Conservation (phyloP, 108 stramenopile genomes). For the Cylindrotheca closterium region DNA sequence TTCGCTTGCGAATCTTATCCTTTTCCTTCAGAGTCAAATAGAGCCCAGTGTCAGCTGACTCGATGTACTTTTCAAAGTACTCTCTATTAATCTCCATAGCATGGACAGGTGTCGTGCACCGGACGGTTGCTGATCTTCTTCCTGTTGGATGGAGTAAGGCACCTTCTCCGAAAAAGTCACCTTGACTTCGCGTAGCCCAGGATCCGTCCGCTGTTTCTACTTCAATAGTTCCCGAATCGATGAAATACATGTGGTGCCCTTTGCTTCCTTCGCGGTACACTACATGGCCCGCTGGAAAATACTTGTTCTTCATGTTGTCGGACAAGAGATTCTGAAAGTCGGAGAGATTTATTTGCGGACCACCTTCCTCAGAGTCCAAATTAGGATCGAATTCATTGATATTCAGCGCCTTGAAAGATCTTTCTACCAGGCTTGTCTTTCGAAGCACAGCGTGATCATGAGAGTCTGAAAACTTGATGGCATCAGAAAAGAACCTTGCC, state of each 20-base stretch:
- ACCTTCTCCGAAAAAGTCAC: slow-evolving; percentile 86
- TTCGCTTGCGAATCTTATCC: slow-evolving; percentile 75
- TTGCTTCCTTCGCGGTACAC: slow-evolving; percentile 65
- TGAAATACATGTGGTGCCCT: slow-evolving; percentile 82
- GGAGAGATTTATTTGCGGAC: slow-evolving; percentile 43
- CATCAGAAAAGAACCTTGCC: slow-evolving; percentile 74
- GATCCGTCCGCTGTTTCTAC: slow-evolving; percentile 67
- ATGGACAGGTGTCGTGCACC: slow-evolving; percentile 81
- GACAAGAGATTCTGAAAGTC: slow-evolving; percentile 70
- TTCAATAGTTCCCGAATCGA: slow-evolving; percentile 76
- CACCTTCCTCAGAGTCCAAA: slow-evolving; percentile 28
- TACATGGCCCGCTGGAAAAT: slow-evolving; percentile 74
- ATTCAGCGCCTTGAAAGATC: slow-evolving; percentile 70
- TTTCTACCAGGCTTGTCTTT: slow-evolving; percentile 66
- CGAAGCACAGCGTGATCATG: slow-evolving; percentile 42
- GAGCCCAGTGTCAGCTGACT: slow-evolving; percentile 45
- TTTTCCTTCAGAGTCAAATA: slow-evolving; percentile 67
- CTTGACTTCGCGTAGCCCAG: slow-evolving; percentile 39
- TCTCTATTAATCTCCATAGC: slow-evolving; percentile 83
- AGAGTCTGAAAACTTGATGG: slow-evolving; percentile 51
- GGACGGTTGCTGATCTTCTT: slow-evolving; percentile 60
- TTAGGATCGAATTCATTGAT: slow-evolving; percentile 31
- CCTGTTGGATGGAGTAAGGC: slow-evolving; percentile 67
- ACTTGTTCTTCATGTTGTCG: slow-evolving; percentile 78
- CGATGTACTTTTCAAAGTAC: slow-evolving; percentile 86